phyloP scores from a whole-genome alignment of 257 asterid genomes.

The Solanum paucissectum region DNA sequence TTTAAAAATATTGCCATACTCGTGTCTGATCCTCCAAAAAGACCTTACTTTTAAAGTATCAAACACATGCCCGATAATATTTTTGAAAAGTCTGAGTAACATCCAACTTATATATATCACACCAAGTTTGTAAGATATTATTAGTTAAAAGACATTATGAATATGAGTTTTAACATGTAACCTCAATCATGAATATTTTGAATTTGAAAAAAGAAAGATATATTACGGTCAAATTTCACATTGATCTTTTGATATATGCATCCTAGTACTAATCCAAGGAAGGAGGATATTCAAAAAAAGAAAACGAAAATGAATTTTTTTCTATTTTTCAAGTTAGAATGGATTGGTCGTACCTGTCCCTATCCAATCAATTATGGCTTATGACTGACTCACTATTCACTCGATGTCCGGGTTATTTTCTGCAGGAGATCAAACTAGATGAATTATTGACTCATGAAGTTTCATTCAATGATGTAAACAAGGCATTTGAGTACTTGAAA shows the following conservation, averaged over 20 bases:
- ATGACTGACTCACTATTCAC: background rate
- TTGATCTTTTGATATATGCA: no score
- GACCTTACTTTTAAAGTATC: background rate
- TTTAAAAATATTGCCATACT: background rate
- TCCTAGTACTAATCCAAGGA: background rate
- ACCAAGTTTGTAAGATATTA: background rate
- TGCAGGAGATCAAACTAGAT: conserved; percentile 51
- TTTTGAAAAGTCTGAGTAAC: background rate
- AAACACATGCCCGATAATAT: background rate
- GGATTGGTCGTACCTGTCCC: background rate
- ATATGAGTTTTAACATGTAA: background rate
- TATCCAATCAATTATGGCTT: background rate
- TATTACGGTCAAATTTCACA: background rate
- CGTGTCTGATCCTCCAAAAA: background rate
- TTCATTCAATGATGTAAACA: conserved; percentile 40
- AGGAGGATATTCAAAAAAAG: no score
- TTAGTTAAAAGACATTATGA: background rate
- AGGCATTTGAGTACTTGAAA: conserved; percentile 43
- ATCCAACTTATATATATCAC: background rate
- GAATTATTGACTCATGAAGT: conserved; percentile 50
- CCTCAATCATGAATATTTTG: background rate
- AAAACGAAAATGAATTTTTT: background rate
- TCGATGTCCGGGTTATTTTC: background rate
- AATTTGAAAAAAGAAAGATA: background rate
- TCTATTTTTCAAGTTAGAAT: background rate